Conservation (phyloP, 257 asterid species). For the Solanum bulbocastanum region DNA sequence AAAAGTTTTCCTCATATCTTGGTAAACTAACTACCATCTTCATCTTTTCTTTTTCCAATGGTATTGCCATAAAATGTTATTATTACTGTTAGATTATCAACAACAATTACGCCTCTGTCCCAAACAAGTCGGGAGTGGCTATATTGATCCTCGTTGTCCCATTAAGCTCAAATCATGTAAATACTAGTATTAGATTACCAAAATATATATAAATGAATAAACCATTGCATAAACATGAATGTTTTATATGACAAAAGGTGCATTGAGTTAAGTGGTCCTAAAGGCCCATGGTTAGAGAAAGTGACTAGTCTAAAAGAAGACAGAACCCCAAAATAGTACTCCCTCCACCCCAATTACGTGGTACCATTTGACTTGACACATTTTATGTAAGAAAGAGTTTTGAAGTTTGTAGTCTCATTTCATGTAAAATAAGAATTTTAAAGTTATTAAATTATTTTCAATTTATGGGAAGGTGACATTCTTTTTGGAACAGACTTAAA, state of each 20-base stretch:
- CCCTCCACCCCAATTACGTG: not conserved
- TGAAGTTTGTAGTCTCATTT: no score
- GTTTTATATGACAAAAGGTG: not conserved
- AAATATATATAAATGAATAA: not conserved
- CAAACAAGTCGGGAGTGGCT: not conserved
- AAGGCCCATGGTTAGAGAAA: not conserved
- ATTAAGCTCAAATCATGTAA: not conserved
- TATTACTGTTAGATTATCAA: not conserved
- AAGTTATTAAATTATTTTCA: not conserved
- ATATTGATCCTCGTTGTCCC: not conserved
- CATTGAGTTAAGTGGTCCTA: not conserved
- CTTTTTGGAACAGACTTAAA: not conserved
- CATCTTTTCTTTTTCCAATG: not conserved
- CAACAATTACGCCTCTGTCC: not conserved
- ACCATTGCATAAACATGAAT: not conserved
- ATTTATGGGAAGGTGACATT: not conserved
- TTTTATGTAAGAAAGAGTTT: no score
- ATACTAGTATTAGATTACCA: not conserved
- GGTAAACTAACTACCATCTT: not conserved
- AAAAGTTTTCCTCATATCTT: not conserved
- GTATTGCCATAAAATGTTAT: not conserved
- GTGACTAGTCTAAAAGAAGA: not conserved
- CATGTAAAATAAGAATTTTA: not conserved
- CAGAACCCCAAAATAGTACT: not conserved
- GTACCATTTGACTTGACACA: not conserved